Percentiles rank a stretch among this genome's conserved stretches.
phyloP scores from a whole-genome alignment of 805 yeast species.

The Saccharomycopsis javanensis region DNA sequence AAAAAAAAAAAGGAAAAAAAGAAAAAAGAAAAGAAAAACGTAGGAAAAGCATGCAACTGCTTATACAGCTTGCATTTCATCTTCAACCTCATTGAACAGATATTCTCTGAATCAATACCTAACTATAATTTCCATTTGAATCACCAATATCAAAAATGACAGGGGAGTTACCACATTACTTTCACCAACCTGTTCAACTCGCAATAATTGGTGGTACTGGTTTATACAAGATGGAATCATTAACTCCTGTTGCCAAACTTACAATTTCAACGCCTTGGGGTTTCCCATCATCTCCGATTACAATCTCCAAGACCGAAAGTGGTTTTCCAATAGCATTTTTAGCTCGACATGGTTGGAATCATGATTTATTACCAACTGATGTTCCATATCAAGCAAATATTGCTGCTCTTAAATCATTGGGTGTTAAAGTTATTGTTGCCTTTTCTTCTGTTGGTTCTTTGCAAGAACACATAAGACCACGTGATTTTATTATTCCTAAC shows the following conservation, averaged over 20 bases:
- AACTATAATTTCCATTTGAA: too few relatives aligned
- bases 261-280: slow-evolving; percentile 96
- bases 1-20: background rate
- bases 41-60: background rate
- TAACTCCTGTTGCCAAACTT: slow-evolving; percentile 77
- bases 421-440: slow-evolving; percentile 82
- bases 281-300: slow-evolving; percentile 85
- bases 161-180: slow-evolving; percentile 38
- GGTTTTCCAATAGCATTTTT: slow-evolving; percentile 89
- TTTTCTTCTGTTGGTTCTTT: slow-evolving; percentile 95
- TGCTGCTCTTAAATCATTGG: slow-evolving; percentile 84
- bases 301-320: slow-evolving; percentile 64
- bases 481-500: slow-evolving; percentile 94
- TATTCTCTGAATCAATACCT: too few relatives aligned
- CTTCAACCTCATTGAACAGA: too few relatives aligned
- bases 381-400: slow-evolving; percentile 93
- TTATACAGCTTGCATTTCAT: too few relatives aligned
- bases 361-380: slow-evolving; percentile 80
- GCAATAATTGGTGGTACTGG: slow-evolving; percentile 99
- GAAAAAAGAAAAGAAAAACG: too few relatives aligned
- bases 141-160: slow-evolving; percentile 1
- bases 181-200: slow-evolving; percentile 58
- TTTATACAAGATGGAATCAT: slow-evolving; percentile 73
- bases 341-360: slow-evolving; percentile 90
- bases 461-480: slow-evolving; percentile 78